Evolutionary conservation across 306 rosid genomes (phyloP).

Genomic region (Rosa persica): DNA sequence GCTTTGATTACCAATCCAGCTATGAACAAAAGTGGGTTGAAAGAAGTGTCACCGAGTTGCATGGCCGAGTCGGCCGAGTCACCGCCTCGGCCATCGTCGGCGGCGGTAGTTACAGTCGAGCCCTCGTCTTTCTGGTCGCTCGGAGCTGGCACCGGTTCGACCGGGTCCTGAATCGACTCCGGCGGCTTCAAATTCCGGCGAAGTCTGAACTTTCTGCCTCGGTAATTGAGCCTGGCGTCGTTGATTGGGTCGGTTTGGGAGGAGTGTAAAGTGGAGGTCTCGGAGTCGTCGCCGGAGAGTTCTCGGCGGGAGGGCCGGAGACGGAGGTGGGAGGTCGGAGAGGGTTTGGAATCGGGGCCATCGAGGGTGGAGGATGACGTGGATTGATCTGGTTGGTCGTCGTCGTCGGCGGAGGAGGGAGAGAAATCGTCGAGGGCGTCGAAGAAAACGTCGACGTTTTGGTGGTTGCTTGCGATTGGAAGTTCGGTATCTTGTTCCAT

Average conservation of each 20-base stretch:
- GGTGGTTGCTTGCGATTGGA: constrained; percentile 26
- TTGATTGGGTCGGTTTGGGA: constrained; percentile 22
- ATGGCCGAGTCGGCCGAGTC: constrained; percentile 42
- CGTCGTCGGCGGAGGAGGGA: constrained; percentile 12
- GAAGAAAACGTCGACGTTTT: constrained; percentile 38
- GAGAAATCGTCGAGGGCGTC: constrained; percentile 45
- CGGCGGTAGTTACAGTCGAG: constrained; percentile 52
- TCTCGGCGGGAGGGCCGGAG: constrained; percentile 32
- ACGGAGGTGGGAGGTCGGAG: constrained; percentile 36
- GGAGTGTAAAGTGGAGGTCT: constrained; percentile 18
- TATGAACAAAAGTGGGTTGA: constrained; percentile 38
- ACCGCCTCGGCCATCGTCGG: constrained; percentile 13
- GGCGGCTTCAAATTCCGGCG: constrained; percentile 24
- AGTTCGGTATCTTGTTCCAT: constrained; percentile 45
- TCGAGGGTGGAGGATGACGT: constrained; percentile 30
- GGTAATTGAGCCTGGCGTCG: constrained; percentile 25
- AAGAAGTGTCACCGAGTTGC: constrained; percentile 35
- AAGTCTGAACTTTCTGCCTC: constrained; percentile 12
- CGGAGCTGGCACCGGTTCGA: constrained; percentile 22
- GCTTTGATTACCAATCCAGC: constrained; percentile 57
- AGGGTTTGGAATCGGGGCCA: constrained; percentile 4
- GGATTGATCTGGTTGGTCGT: constrained; percentile 36
- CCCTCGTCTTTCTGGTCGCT: constrained; percentile 37
- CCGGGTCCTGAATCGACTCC: constrained; percentile 22
- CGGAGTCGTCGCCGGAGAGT: constrained; percentile 24